phyloP scores from a whole-genome alignment of 192 early-diverging fungal species.

The Coemansia sp. region DNA sequence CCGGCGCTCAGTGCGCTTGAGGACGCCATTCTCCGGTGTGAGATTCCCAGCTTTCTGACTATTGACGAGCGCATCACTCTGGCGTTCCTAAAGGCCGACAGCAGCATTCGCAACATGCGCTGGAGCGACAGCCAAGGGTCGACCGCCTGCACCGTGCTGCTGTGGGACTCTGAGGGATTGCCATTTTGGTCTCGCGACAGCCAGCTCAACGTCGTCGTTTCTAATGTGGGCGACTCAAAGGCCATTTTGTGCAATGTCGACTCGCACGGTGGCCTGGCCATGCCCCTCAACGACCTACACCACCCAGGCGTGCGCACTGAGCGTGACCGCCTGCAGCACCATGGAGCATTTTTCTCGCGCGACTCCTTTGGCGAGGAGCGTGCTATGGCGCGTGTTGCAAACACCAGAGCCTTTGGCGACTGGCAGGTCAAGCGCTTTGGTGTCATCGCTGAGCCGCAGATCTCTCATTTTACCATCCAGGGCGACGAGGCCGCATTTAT shows the following conservation, averaged over 20 bases:
- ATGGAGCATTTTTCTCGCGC: slow-evolving; percentile 73
- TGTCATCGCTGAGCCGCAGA: slow-evolving; percentile 73
- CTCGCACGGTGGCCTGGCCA: slow-evolving; percentile 60
- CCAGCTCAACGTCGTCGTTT: slow-evolving; percentile 63
- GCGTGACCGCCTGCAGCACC: slow-evolving; percentile 67
- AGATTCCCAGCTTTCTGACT: slow-evolving; percentile 58
- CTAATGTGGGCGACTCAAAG: slow-evolving; percentile 74
- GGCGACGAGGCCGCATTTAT: slow-evolving; percentile 70
- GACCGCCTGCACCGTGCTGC: slow-evolving; percentile 68
- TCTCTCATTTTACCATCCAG: slow-evolving; percentile 59
- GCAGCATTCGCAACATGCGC: slow-evolving; percentile 50
- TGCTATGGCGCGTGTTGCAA: slow-evolving; percentile 68
- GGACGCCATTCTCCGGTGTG: slow-evolving; percentile 29
- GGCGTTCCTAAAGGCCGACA: slow-evolving; percentile 67
- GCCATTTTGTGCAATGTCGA: slow-evolving; percentile 60
- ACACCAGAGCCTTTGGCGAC: slow-evolving; percentile 73
- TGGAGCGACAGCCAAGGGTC: slow-evolving; percentile 66
- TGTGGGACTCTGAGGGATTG: slow-evolving; percentile 64
- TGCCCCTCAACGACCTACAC: slow-evolving; percentile 67
- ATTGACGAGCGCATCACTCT: slow-evolving; percentile 70
- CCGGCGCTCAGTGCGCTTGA: slow-evolving; percentile 33
- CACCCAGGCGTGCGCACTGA: slow-evolving; percentile 67
- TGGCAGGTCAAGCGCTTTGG: slow-evolving; percentile 71
- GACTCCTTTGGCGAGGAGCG: slow-evolving; percentile 80
- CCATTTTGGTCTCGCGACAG: slow-evolving; percentile 71